A percentile compares a stretch with the other conserved stretches of the same genome.
Evolutionary conservation across 306 rosid species (phyloP).

Genomic region (Dalbergia cochinchinensis): DNA sequence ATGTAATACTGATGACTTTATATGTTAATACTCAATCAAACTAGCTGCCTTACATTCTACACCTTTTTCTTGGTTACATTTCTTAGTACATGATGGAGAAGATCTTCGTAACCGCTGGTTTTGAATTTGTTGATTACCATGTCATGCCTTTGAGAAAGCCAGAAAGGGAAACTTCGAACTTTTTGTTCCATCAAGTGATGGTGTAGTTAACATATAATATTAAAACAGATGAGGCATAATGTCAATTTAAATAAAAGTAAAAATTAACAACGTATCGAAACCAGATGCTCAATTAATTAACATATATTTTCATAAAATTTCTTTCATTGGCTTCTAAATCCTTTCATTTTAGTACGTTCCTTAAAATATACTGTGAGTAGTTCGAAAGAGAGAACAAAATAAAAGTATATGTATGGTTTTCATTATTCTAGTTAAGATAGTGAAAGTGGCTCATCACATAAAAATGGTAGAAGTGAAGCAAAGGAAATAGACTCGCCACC

Average conservation of each 20-base stretch:
- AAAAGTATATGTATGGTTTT: background rate
- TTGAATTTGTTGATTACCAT: constrained; percentile 39
- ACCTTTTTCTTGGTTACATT: constrained; percentile 35
- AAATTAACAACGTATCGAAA: background rate
- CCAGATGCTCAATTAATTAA: background rate
- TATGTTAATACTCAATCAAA: constrained; percentile 38
- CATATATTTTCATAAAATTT: background rate
- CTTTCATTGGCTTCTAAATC: background rate
- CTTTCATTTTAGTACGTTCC: background rate
- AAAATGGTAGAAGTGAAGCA: constrained; percentile 13
- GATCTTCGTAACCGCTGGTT: constrained; percentile 35
- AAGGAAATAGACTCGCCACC: constrained; percentile 49
- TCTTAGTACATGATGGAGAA: constrained; percentile 40
- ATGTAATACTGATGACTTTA: constrained; percentile 35
- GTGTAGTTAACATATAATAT: constrained; percentile 6
- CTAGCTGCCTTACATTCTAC: constrained; percentile 31
- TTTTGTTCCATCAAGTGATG: constrained; percentile 32
- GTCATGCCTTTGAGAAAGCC: constrained; percentile 40
- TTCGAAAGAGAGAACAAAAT: background rate
- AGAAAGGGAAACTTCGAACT: constrained; percentile 19
- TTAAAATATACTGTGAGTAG: background rate
- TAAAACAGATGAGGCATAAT: background rate
- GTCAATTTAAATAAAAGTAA: background rate
- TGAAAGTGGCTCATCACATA: background rate
- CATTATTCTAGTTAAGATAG: background rate